Evolutionary conservation across 352 stramenopile genomes (phyloP).

Genomic region (Globisporangium barbulae): DNA sequence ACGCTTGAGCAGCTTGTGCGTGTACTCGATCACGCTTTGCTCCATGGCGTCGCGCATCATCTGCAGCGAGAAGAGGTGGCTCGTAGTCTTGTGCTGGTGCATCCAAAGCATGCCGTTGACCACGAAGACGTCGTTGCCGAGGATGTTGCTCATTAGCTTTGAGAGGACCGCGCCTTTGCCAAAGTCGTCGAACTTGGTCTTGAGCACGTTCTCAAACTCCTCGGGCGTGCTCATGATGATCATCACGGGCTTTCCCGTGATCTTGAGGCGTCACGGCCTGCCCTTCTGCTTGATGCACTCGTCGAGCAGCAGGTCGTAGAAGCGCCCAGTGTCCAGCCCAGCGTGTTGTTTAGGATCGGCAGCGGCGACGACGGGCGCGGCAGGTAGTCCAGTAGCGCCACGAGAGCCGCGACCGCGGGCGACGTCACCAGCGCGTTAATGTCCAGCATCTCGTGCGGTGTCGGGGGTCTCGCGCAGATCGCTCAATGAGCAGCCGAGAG

Average conservation of each 20-base stretch:
- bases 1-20: constrained; percentile 8
- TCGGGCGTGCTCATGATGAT: constrained; percentile 24
- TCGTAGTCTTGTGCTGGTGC: constrained; percentile 64
- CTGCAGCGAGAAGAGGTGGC: constrained; percentile 69
- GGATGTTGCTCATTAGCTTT: constrained; percentile 25
- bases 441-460: not conserved
- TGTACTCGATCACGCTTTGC: constrained; percentile 18
- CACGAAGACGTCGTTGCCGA: constrained; percentile 58
- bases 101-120: constrained; percentile 41
- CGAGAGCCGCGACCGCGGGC: not conserved
- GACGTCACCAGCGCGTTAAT: not conserved
- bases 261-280: constrained; percentile 6
- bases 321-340: constrained; percentile 24
- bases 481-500: not conserved
- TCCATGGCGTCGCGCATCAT: constrained; percentile 34
- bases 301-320: constrained; percentile 35
- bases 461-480: not conserved
- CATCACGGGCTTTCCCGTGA: constrained; percentile 6
- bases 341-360: constrained; percentile 36
- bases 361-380: constrained; percentile 23
- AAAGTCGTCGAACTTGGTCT: constrained; percentile 50
- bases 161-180: constrained; percentile 35
- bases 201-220: constrained; percentile 28
- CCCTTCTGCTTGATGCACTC: constrained; percentile 25
- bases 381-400: constrained; percentile 17